A percentile compares a stretch with the other conserved stretches of the same genome.
Evolutionary conservation across 495 filamentous ascomycete genomes (phyloP).

Genomic region (Penicillium soppii): DNA sequence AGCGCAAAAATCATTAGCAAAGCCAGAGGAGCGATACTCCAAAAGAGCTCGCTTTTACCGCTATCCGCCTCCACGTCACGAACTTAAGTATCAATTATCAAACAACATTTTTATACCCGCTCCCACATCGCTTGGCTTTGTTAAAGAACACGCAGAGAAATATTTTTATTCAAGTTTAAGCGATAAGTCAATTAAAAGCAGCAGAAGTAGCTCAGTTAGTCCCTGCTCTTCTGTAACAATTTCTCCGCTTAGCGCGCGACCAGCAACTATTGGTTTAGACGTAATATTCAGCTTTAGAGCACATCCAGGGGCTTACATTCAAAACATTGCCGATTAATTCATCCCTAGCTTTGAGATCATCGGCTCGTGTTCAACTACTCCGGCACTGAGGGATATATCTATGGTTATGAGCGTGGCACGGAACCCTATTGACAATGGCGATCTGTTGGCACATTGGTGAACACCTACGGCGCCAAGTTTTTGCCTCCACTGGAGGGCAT

Average conservation of each 20-base stretch:
- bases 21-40: neutral
- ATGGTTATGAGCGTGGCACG: too few relatives aligned
- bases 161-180: conserved; percentile 4
- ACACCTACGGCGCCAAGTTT: too few relatives aligned
- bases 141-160: conserved; percentile 11
- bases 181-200: conserved; percentile 9
- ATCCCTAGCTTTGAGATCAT: too few relatives aligned
- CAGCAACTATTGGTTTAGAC: conserved; percentile 14
- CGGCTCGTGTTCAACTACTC: too few relatives aligned
- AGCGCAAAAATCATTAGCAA: conserved; percentile 1
- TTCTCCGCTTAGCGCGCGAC: conserved; percentile 8
- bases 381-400: too few relatives aligned
- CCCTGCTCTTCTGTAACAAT: conserved; percentile 7
- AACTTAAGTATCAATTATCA: conserved; percentile 13
- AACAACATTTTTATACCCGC: conserved; percentile 8
- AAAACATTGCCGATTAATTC: too few relatives aligned
- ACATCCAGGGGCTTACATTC: too few relatives aligned
- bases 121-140: conserved; percentile 1
- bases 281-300: too few relatives aligned
- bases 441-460: too few relatives aligned
- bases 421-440: too few relatives aligned
- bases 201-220: conserved; percentile 8
- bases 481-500: too few relatives aligned
- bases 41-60: conserved; percentile 11
- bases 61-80: conserved; percentile 11